Evolutionary conservation across 352 stramenopile species (phyloP).

Genomic region (Halophytophthora batemanensis): DNA sequence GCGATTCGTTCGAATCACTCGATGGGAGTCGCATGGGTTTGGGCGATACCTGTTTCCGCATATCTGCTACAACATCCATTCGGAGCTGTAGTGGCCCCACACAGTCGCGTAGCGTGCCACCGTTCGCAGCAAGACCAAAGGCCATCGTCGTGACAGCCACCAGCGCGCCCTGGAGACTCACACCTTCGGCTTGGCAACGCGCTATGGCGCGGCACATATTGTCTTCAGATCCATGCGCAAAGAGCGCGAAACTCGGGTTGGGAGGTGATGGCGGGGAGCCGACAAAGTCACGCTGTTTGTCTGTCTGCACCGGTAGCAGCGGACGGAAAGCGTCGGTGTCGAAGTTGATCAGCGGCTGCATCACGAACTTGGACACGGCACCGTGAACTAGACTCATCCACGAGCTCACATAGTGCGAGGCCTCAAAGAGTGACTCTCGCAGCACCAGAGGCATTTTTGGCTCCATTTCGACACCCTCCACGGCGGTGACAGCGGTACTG

Average conservation of each 20-base stretch:
- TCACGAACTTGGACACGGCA: constrained; percentile 59
- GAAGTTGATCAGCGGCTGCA: constrained; percentile 59
- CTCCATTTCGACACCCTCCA: constrained; percentile 6
- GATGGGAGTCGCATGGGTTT: constrained; percentile 18
- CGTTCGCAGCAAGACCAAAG: constrained; percentile 33
- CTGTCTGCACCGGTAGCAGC: constrained; percentile 30
- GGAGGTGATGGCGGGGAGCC: constrained; percentile 17
- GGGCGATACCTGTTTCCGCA: constrained; percentile 26
- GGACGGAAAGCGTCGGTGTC: constrained; percentile 48
- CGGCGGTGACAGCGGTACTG: constrained; percentile 3
- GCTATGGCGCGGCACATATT: constrained; percentile 41
- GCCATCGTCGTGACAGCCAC: constrained; percentile 42
- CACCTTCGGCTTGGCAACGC: constrained; percentile 34
- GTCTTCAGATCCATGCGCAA: constrained; percentile 31
- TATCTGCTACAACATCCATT: constrained; percentile 45
- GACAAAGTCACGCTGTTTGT: constrained; percentile 43
- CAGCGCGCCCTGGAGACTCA: constrained; percentile 44
- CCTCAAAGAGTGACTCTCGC: constrained; percentile 51
- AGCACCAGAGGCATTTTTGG: no score
- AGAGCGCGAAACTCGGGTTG: constrained; percentile 53
- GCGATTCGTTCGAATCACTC: constrained; percentile 5
- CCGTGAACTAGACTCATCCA: constrained; percentile 48
- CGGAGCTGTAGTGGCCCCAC: constrained; percentile 36
- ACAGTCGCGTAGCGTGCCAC: constrained; percentile 25
- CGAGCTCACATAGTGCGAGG: constrained; percentile 51